Base-by-base conservation (phyloP, 805 yeast genomes). In the Candida sithepensis region DNA sequence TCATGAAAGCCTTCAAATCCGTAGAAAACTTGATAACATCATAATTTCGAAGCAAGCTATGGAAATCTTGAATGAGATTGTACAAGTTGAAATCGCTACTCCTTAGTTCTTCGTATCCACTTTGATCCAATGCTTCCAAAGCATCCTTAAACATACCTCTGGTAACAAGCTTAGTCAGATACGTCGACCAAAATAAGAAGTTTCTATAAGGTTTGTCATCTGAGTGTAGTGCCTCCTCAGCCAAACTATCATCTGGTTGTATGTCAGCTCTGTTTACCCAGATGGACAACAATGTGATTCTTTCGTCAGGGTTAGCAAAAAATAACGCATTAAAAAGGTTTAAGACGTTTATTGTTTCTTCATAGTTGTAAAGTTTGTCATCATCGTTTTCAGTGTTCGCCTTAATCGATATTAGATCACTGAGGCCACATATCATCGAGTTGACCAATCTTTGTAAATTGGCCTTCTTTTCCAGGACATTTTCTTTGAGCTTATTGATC, bases 221-320 rank as follows among this genome's bases (percentile, higher is more conserved):
- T 19, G 64, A 66, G 28, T 60, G 59, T 56, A 74, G 64, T 9
- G 76, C 75, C 39, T 64, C 70, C 44, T 79, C 75, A 3, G 77
- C 69, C 28, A 77, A 63, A 23, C 73, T 78, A 18, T 70, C 70
- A 48, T 75, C 79, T 1, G 91, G 91, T 54, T 79, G 78, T 4
- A 84, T 81, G 59, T 85, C 88, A 26, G 84, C 81, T 47, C 79
- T 72, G 58, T 86, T 86, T 22, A 84, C 70, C 94, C 94, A 86
- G 42, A 71, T 74, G 14, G 74, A 64, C 32, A 82, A 63, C 36
- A 72, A 59, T 42, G 70, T 69, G 26, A 82, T 74, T 52, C 70
- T 69, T 43, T 62, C 68, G 47, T 72, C 68, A 12, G 65, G 59
- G 16, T 71, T 69, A 2, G 71, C 57, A 53, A 80, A 82, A 55